A percentile compares a stretch with the other conserved stretches of the same genome.
phyloP scores from a whole-genome alignment of 129 eudicot species.

The Artemisia argyi region DNA sequence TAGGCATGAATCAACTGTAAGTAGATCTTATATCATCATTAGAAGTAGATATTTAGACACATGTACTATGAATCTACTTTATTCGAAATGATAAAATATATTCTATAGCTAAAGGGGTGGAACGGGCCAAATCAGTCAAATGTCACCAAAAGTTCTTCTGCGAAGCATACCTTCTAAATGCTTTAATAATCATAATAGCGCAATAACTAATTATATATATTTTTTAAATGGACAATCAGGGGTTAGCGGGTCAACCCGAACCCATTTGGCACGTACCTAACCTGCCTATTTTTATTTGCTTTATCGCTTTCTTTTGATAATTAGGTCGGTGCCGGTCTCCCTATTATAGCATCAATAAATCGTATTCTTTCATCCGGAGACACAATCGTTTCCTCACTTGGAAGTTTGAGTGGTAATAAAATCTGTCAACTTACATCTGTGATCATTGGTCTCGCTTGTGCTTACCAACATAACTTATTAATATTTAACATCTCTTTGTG shows the following conservation, averaged over 20 bases:
- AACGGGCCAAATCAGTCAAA: neutral
- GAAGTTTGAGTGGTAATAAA: conserved; percentile 88
- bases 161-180: conserved; percentile 4
- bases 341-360: conserved; percentile 76
- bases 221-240: neutral
- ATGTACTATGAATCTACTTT: neutral
- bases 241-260: neutral
- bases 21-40: conserved; percentile 24
- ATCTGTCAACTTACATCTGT: conserved; percentile 16
- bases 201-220: neutral
- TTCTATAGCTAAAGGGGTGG: neutral
- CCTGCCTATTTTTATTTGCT: conserved; percentile 12
- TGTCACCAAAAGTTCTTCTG: too few relatives aligned
- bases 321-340: conserved; percentile 99
- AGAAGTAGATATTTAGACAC: neutral
- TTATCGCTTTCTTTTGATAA: conserved; percentile 15
- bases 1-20: conserved; percentile 91
- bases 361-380: conserved; percentile 91
- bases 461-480: conserved; percentile 10
- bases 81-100: neutral
- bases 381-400: conserved; percentile 58
- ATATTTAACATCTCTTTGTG: conserved; percentile 6
- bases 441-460: conserved; percentile 20
- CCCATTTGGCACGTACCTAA: neutral
- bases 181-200: conserved; percentile 3